Conservation (phyloP, 306 rosid genomes). For the Senna tora region DNA sequence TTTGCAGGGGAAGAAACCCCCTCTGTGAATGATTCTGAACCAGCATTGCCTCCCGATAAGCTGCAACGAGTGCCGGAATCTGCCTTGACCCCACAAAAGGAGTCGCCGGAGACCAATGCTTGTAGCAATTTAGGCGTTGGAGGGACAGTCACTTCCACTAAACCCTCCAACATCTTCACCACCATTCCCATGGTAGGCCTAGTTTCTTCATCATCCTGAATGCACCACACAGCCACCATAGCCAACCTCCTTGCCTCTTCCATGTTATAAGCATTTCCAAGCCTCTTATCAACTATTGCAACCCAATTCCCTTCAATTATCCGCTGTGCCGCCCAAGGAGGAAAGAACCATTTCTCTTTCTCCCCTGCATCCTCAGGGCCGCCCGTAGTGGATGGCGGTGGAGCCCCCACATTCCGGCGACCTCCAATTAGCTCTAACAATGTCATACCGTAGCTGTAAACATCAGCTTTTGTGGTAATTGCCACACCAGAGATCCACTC, state of each 20-base stretch:
- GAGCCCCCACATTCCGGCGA: slow-evolving; percentile 69
- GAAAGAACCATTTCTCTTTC: slow-evolving; percentile 79
- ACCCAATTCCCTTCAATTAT: slow-evolving; percentile 62
- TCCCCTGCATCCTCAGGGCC: slow-evolving; percentile 43
- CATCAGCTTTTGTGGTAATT: slow-evolving; percentile 83
- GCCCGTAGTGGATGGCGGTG: slow-evolving; percentile 41
- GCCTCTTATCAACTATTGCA: slow-evolving; percentile 64
- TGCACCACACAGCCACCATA: slow-evolving; percentile 89
- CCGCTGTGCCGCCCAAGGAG: slow-evolving; percentile 81
- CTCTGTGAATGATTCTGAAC: slow-evolving; percentile 57
- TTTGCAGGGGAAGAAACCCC: slow-evolving; percentile 51
- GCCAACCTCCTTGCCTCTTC: slow-evolving; percentile 68
- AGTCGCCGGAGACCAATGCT: slow-evolving; percentile 78
- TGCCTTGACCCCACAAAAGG: slow-evolving; percentile 61
- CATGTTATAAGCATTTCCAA: slow-evolving; percentile 49
- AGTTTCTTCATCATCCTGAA: slow-evolving; percentile 74
- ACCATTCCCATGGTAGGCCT: slow-evolving; percentile 84
- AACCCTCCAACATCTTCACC: slow-evolving; percentile 84
- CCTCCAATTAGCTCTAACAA: slow-evolving; percentile 75
- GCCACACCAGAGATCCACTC: slow-evolving; percentile 89
- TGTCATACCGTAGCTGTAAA: slow-evolving; percentile 90
- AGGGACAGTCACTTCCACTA: slow-evolving; percentile 66
- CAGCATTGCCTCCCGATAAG: slow-evolving; percentile 52
- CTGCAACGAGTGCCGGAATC: slow-evolving; percentile 50
- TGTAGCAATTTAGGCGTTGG: slow-evolving; percentile 77